Evolutionary conservation across 2,329 filamentous ascomycete species (phyloP).

Genomic region (Penicillium sp.): DNA sequence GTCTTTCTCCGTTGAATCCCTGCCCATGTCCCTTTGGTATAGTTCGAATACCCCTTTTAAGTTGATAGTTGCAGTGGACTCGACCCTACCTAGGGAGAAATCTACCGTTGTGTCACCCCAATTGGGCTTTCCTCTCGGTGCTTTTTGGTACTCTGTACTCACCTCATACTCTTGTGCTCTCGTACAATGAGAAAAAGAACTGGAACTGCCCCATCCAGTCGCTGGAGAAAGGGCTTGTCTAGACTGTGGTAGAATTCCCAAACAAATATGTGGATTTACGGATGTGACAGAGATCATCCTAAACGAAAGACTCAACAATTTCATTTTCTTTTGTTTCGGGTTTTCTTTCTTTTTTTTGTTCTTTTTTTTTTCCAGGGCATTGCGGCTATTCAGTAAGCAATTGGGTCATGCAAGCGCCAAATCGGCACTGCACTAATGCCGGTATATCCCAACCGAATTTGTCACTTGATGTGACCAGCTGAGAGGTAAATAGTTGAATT

Average conservation of each 20-base stretch:
- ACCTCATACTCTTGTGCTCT: neutral
- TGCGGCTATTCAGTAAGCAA: constrained; percentile 14
- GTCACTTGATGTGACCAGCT: constrained; percentile 1
- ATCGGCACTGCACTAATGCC: neutral
- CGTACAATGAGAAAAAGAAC: constrained; percentile 1
- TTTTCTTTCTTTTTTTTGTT: neutral
- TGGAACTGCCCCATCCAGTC: constrained; percentile 8
- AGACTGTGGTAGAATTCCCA: neutral
- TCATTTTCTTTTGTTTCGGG: neutral
- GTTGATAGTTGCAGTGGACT: neutral
- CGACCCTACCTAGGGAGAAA: neutral
- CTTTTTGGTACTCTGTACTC: neutral
- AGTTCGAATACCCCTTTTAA: neutral
- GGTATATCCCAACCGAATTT: neutral
- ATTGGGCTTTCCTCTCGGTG: neutral
- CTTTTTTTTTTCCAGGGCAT: neutral
- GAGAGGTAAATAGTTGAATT: neutral
- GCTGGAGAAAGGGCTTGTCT: neutral
- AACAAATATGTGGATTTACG: neutral
- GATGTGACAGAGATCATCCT: constrained; percentile 5
- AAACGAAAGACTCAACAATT: neutral
- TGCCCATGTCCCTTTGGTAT: neutral
- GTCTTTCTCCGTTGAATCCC: neutral
- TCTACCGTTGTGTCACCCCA: neutral
- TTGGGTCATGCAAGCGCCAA: constrained; percentile 2